These are phyloP conservation scores for Lactarius vividus DNA, from an alignment of 768 basidiomycete species.

Conservation along the genomic window DNA sequence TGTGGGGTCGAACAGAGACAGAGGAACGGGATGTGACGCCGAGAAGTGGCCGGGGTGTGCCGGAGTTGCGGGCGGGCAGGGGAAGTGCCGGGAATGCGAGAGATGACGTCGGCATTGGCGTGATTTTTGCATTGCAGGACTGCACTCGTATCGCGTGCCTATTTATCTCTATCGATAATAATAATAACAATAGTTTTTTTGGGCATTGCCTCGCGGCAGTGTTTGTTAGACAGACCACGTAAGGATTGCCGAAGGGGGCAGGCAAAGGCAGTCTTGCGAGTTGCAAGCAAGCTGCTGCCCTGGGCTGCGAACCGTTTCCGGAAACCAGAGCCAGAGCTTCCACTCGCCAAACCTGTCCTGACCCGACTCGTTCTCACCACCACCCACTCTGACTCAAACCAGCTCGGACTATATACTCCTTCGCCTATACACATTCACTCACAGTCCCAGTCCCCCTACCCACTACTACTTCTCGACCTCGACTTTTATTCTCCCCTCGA, in stretches of 20 bases:
- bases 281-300: slow-evolving; percentile 10
- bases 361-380: neutral
- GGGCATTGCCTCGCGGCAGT: neutral
- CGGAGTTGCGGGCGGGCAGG: slow-evolving; percentile 11
- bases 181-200: neutral
- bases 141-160: neutral
- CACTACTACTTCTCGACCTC: slow-evolving; percentile 42
- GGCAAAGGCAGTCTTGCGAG: slow-evolving; percentile 3
- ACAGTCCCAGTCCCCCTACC: neutral
- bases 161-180: neutral
- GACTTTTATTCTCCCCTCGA: neutral
- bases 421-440: neutral
- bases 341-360: slow-evolving; percentile 1
- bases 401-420: neutral
- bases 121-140: neutral
- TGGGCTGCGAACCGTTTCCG: slow-evolving; percentile 15
- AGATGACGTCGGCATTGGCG: slow-evolving; percentile 16
- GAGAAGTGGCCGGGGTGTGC: neutral
- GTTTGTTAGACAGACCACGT: neutral
- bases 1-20: neutral
- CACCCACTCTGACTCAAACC: neutral
- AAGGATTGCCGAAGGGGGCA: slow-evolving; percentile 6
- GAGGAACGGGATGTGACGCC: neutral
- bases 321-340: neutral
- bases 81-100: neutral